Evolutionary conservation across 2,329 filamentous ascomycete genomes (phyloP), one percentile per base, ranked within the genome.

Genomic region (Pseudogymnoascus sp.): DNA sequence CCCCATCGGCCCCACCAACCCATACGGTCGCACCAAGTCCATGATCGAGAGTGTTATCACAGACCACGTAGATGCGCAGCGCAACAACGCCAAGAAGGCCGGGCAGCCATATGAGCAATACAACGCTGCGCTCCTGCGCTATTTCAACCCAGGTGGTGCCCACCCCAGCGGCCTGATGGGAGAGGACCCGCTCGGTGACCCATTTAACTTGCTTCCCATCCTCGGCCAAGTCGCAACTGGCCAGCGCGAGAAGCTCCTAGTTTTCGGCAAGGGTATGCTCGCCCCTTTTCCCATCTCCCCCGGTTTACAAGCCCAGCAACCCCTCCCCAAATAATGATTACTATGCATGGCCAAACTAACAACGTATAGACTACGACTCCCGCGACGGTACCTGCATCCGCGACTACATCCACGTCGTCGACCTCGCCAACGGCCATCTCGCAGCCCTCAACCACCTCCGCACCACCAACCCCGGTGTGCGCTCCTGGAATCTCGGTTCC

Each of bases 111-210:
- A 80, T 63, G 85, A 91, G 72, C 87, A 91, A 72, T 97, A 91
- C 91, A 97, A 97, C 77, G 95, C 85, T 64, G 95, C 93, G 44
- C 81, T 97, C 68, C 83, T 99, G 71, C 87, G 95, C 71, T 99
- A 99, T 81, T 99, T 99, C 82, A 99, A 99, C 83, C 95, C 95
- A 31, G 91, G 90, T 64, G 95, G 95, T 72, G 89, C 92, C 63
- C 95, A 99, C 78, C 95, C 96, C 59, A 93, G 86, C 72, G 96
- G 95, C 64, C 87, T 99, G 76, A 96, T 99, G 92, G 95, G 95
- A 70, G 95, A 99, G 80, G 95, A 99, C 77, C 95, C 95, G 53
- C 89, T 96, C 75, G 95, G 95, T 65, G 86, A 97, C 21, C 95
- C 95, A 1, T 97, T 91, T 83, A 99, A 99, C 81, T 83, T 99